Evolutionary conservation across 768 basidiomycete genomes (phyloP), one percentile per base, ranked within the genome.

Genomic region (Hericium rajendrae): DNA sequence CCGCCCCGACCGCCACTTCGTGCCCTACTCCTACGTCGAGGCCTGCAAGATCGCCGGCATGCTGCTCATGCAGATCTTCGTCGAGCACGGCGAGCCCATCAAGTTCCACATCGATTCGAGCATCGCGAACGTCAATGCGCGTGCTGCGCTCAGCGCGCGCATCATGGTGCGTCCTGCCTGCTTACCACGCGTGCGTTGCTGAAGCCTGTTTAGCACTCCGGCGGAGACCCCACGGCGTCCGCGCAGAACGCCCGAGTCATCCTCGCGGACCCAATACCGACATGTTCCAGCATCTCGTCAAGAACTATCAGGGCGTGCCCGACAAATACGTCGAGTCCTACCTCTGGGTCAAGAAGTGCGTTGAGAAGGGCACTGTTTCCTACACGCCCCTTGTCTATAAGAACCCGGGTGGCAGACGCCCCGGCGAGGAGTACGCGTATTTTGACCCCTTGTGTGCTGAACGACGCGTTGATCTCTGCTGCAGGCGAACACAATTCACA

Each of bases 321-420:
- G 78, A 84, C 51, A 91, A 89, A 68, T 85, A 85, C 60, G 82
- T 91, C 50, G 89, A 91, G 62, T 86, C 86, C 10, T 85, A 86
- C 65, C 70, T 87, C 18, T 91, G 89, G 89, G 85, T 91, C 52
- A 88, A 88, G 71, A 86, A 85, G 64, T 91, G 88, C 58, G 81
- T 90, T 52, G 87, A 88, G 63, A 83, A 77, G 59, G 80, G 84
- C 2, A 64, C 76, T 6, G 72, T 88, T 22, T 68, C 78, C 43
- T 90, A 83, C 62, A 90, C 88, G 1, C 88, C 87, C 0, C 71
- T 88, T 38, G 82, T 89, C 1, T 90, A 88, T 70, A 90, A 90
- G 69, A 91, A 91, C 61, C 87, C 87, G 8, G 89, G 89, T 13
- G 89, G 89, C 4, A 76, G 89, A 57, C 79, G 87, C 38, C 79